A percentile compares a stretch with the other conserved stretches of the same genome.
Evolutionary conservation across 108 stramenopile genomes (phyloP).

Genomic region (Seminavis robusta): DNA sequence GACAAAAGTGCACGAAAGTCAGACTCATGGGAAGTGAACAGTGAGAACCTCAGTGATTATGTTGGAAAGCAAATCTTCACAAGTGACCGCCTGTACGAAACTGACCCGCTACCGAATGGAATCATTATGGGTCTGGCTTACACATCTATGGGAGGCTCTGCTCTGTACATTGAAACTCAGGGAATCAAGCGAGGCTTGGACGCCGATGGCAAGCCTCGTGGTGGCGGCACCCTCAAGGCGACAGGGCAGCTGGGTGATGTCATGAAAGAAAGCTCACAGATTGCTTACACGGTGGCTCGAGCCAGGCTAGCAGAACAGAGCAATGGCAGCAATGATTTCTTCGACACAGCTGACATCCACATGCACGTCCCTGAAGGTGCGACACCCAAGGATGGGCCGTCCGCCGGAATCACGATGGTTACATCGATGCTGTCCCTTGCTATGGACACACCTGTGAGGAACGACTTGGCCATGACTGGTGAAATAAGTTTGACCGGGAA

Average conservation of each 20-base stretch:
- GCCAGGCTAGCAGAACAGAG: constrained; percentile 67
- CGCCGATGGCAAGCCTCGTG: constrained; percentile 65
- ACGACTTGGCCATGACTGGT: constrained; percentile 98
- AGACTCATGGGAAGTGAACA: constrained; percentile 59
- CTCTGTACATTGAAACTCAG: constrained; percentile 97
- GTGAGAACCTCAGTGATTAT: constrained; percentile 81
- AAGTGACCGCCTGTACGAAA: constrained; percentile 90
- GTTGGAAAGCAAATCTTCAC: constrained; percentile 94
- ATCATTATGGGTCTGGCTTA: constrained; percentile 98
- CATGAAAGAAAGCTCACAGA: constrained; percentile 92
- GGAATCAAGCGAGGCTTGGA: constrained; percentile 75
- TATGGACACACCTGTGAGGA: constrained; percentile 71
- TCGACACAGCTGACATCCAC: constrained; percentile 87
- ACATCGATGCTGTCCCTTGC: constrained; percentile 96
- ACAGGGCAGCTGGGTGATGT: constrained; percentile 97
- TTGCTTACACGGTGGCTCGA: constrained; percentile 94
- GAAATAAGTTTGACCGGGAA: constrained; percentile 92
- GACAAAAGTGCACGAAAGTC: constrained; percentile 75
- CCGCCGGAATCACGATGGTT: constrained; percentile 95
- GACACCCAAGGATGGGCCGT: constrained; percentile 98
- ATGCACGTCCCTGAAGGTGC: constrained; percentile 99
- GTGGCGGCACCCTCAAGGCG: constrained; percentile 71
- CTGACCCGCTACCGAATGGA: constrained; percentile 86
- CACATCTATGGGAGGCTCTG: constrained; percentile 95
- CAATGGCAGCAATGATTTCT: constrained; percentile 52